These are phyloP conservation scores for Tolypocladium inflatum DNA, from an alignment of 2,329 filamentous ascomycete genomes.

Conservation along the genomic window DNA sequence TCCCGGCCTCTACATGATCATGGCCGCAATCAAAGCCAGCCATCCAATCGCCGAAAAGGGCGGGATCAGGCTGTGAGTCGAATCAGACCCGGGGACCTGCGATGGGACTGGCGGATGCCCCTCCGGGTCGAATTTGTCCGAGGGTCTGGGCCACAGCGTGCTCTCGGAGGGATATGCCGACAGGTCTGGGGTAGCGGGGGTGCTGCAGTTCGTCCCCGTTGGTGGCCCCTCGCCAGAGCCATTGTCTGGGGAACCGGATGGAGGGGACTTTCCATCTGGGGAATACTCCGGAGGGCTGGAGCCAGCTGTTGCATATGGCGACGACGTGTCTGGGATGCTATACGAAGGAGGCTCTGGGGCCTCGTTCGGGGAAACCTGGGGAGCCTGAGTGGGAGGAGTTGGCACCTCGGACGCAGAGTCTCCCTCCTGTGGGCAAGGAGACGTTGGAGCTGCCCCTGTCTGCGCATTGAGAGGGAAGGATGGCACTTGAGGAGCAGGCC, in stretches of 20 bases:
- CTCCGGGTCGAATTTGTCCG: conserved; percentile 7
- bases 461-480: conserved; percentile 1
- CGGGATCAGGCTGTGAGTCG: conserved; percentile 10
- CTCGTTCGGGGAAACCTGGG: conserved; percentile 2
- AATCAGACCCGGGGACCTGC: conserved; percentile 17
- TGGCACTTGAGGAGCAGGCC: not conserved
- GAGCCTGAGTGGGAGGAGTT: not conserved
- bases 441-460: not conserved
- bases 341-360: conserved; percentile 8
- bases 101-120: conserved; percentile 14
- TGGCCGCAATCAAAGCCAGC: conserved; percentile 16
- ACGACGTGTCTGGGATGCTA: conserved; percentile 3
- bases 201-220: conserved; percentile 3
- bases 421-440: not conserved
- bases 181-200: conserved; percentile 3
- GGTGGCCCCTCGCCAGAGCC: not conserved
- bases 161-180: conserved; percentile 10
- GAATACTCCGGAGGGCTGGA: conserved; percentile 1
- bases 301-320: not conserved
- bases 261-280: not conserved
- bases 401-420: not conserved
- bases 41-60: conserved; percentile 12
- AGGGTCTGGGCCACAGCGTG: conserved; percentile 13
- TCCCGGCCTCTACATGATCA: conserved; percentile 11
- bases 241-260: not conserved